Evolutionary conservation across 768 basidiomycete genomes (phyloP).

Genomic region (Russula virescens): DNA sequence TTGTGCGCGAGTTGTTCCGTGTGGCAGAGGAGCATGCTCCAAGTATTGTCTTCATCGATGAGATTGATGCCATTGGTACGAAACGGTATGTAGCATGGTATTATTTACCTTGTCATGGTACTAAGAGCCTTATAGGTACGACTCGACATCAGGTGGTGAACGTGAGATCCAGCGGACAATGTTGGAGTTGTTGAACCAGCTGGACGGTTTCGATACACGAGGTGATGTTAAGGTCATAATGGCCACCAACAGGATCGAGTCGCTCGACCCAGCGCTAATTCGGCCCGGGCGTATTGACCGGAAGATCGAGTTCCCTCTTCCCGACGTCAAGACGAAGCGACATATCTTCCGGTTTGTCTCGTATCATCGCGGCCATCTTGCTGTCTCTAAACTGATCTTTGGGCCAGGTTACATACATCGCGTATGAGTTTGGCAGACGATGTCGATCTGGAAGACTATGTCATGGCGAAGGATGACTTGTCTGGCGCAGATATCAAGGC

Average conservation of each 20-base stretch:
- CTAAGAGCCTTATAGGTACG: slow-evolving; percentile 55
- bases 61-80: slow-evolving; percentile 89
- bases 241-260: slow-evolving; percentile 98
- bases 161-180: slow-evolving; percentile 99
- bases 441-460: slow-evolving; percentile 93
- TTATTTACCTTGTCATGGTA: neutral
- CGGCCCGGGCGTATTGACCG: slow-evolving; percentile 98
- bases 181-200: slow-evolving; percentile 96
- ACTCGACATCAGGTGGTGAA: slow-evolving; percentile 97
- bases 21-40: slow-evolving; percentile 98
- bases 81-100: slow-evolving; percentile 64
- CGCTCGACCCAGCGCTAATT: slow-evolving; percentile 95
- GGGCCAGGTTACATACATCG: slow-evolving; percentile 74
- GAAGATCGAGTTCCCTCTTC: slow-evolving; percentile 97
- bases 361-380: neutral
- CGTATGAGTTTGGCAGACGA: slow-evolving; percentile 87
- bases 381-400: slow-evolving; percentile 14
- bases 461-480: slow-evolving; percentile 92
- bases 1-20: slow-evolving; percentile 94
- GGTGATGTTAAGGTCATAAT: slow-evolving; percentile 99
- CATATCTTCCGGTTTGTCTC: slow-evolving; percentile 84
- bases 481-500: slow-evolving; percentile 99
- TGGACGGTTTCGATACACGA: slow-evolving; percentile 98
- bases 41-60: slow-evolving; percentile 98
- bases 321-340: slow-evolving; percentile 97